These are phyloP conservation scores for Penicillium sp. DNA, from an alignment of 2,329 filamentous ascomycete species.

Conservation along the genomic window DNA sequence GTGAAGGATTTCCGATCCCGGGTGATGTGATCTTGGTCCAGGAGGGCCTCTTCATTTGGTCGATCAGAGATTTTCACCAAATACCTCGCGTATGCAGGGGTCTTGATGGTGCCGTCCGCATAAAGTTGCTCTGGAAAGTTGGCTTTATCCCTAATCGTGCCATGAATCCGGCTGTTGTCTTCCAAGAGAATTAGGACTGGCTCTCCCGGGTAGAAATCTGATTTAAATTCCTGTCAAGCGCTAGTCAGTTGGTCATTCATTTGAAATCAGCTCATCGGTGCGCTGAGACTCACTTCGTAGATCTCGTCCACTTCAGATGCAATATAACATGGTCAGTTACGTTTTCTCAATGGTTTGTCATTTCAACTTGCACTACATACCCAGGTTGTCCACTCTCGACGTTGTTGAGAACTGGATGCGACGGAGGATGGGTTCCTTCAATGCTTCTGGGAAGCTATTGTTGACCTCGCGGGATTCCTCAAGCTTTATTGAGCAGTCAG, in stretches of 20 bases:
- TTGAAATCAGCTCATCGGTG: neutral
- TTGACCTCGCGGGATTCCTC: conserved; percentile 84
- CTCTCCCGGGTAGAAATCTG: conserved; percentile 87
- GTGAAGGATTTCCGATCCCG: conserved; percentile 90
- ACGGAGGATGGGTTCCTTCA: conserved; percentile 85
- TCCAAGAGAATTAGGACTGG: conserved; percentile 66
- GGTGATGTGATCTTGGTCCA: conserved; percentile 74
- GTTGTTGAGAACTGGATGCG: conserved; percentile 87
- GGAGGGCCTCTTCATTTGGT: conserved; percentile 65
- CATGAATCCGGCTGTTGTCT: conserved; percentile 64
- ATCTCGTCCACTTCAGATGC: conserved; percentile 42
- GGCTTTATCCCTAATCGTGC: conserved; percentile 77
- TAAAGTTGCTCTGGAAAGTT: conserved; percentile 57
- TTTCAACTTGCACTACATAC: conserved; percentile 19
- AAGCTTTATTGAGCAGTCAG: conserved; percentile 44
- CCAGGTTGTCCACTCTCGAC: conserved; percentile 78
- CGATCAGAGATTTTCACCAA: conserved; percentile 68
- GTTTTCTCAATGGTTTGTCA: neutral
- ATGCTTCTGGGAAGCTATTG: conserved; percentile 79
- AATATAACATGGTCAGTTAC: conserved; percentile 16
- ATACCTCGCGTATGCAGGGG: conserved; percentile 68
- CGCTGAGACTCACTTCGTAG: conserved; percentile 39
- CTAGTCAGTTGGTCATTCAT: conserved; percentile 3
- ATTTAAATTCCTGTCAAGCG: conserved; percentile 60
- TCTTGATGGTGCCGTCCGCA: conserved; percentile 63